These are phyloP conservation scores for Alternaria triticina DNA, from an alignment of 2,329 filamentous ascomycete genomes.

Conservation along the genomic window DNA sequence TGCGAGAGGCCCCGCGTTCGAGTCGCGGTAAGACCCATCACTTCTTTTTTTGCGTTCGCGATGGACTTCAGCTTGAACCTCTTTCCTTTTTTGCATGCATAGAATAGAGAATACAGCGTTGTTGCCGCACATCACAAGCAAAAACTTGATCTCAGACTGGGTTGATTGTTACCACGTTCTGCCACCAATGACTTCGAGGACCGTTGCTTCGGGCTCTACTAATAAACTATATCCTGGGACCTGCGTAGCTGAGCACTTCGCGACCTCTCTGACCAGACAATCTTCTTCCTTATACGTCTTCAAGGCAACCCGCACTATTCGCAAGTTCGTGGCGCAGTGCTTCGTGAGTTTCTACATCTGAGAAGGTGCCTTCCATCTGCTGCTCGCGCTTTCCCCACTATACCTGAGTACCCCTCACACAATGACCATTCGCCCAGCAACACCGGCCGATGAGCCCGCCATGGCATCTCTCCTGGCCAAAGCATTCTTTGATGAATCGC, in stretches of 20 bases:
- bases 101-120: not conserved
- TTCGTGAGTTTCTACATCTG: not conserved
- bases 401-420: not conserved
- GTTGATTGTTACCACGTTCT: not conserved
- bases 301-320: too few species aligned
- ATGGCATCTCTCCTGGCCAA: conserved; percentile 26
- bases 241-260: not conserved
- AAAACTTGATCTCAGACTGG: too few species aligned
- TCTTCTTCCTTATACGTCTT: not conserved
- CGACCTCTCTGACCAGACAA: not conserved
- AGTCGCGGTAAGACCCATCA: conserved; percentile 24
- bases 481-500: conserved; percentile 41
- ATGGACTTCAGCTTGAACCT: too few species aligned
- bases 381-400: not conserved
- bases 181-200: not conserved
- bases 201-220: not conserved
- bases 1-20: conserved; percentile 29
- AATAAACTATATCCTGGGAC: not conserved
- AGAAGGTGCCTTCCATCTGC: not conserved
- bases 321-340: not conserved
- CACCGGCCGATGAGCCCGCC: conserved; percentile 20
- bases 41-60: not conserved
- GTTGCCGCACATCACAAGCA: not conserved
- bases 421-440: conserved; percentile 28
- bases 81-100: not conserved